Evolutionary conservation across 2,329 filamentous ascomycete species (phyloP).

Genomic region (Ophiognomonia clavigignenti-juglandacearum): DNA sequence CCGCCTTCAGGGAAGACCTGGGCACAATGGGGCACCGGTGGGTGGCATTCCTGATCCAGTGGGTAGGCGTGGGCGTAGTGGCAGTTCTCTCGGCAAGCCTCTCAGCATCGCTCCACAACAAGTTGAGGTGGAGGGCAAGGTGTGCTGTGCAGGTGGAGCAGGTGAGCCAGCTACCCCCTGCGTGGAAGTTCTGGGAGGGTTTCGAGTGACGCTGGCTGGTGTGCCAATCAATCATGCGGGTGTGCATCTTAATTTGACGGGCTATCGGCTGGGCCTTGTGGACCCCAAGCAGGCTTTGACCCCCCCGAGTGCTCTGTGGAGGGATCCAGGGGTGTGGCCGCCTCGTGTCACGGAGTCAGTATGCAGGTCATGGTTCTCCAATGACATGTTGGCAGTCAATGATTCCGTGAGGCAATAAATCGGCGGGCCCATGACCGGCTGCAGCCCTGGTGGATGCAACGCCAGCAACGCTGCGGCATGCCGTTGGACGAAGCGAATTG

Average conservation of each 20-base stretch:
- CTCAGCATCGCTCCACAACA: too few species aligned
- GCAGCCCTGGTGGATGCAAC: neutral
- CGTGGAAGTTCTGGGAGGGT: slow-evolving; percentile 7
- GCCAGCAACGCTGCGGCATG: neutral
- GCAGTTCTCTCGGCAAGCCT: too few species aligned
- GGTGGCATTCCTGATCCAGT: too few species aligned
- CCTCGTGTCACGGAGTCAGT: slow-evolving; percentile 12
- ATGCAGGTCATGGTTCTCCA: neutral
- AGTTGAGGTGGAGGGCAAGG: too few species aligned
- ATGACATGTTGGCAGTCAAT: slow-evolving; percentile 12
- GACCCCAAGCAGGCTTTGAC: too few species aligned
- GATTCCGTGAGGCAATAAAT: slow-evolving; percentile 14
- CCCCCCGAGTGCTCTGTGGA: too few species aligned
- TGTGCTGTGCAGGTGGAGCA: too few species aligned
- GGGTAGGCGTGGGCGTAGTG: too few species aligned
- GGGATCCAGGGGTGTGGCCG: slow-evolving; percentile 8
- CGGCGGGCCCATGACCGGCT: neutral
- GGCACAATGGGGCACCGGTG: too few species aligned
- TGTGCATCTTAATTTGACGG: slow-evolving; percentile 17
- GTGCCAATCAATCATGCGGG: slow-evolving; percentile 15
- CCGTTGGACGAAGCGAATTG: slow-evolving; percentile 7
- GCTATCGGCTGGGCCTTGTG: slow-evolving; percentile 6
- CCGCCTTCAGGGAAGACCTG: too few species aligned
- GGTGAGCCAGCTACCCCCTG: slow-evolving; percentile 1
- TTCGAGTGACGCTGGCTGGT: slow-evolving; percentile 14